Base-by-base conservation (phyloP, 331 rosid species). In the Erythrophleum ivorense region DNA sequence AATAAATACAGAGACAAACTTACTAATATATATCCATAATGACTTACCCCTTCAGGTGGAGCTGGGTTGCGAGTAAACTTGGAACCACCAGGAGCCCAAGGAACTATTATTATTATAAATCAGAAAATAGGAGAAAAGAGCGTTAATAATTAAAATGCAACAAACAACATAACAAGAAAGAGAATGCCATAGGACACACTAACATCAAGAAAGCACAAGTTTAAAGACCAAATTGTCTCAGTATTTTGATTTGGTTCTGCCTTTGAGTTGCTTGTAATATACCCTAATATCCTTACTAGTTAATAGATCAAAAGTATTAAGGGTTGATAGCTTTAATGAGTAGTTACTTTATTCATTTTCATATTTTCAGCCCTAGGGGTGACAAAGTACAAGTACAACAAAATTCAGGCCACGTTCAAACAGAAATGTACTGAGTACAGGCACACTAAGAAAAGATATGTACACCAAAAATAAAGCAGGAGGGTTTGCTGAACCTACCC, bases 31-130 rank as follows among this genome's bases (percentile, higher is more conserved):
- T 41, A 50, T 31, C 41, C 36, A 79, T 49, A 65, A 71, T 40
- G 58, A 80, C 88, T 91, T 90, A 93, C 98, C 95, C 99, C 99
- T 29, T 86, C 7, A 78, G 98, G 98, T 53, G 99, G 99, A 85
- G 89, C 66, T 55, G 99, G 98, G 83, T 96, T 96, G 73, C 99
- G 93, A 59, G 90, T 88, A 83, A 93, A 96, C 92, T 92, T 96
- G 53, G 97, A 88, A 87, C 99, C 99, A 73, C 98, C 99, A 0
- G 99, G 99, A 65, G 97, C 97, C 99, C 99, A 96, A 29, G 99
- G 99, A 88, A 93, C 99, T 96, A 78, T 73, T 18, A 38, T 57
- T 15, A 78, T 74, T 12, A 80, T 21, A 74, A 80, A 87, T 34
- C 15, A 84, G n/a, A 84, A 11, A 12, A 81, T 33, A 18, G 50